Percentiles rank a stretch among this genome's conserved stretches.
These are phyloP conservation scores for Mortierella sp. DNA, from an alignment of 371 early-diverging fungal genomes.

Conservation along the genomic window DNA sequence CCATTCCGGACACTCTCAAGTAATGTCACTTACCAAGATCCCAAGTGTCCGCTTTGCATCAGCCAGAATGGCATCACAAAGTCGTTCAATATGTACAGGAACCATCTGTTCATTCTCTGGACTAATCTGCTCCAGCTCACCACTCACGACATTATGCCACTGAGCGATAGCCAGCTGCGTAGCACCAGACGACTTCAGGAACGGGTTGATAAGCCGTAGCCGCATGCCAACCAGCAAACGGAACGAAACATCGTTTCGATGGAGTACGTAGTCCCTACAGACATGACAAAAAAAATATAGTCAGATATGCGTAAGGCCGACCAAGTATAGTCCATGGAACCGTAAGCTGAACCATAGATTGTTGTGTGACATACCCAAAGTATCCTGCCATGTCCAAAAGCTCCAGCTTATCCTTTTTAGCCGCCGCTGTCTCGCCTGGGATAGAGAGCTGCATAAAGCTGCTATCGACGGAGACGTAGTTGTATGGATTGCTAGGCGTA, in stretches of 20 bases:
- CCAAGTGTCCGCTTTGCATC: slow-evolving; percentile 15
- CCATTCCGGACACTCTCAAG: neutral
- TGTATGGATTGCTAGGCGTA: slow-evolving; percentile 61
- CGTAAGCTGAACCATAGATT: neutral
- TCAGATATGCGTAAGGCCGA: neutral
- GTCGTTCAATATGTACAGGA: slow-evolving; percentile 54
- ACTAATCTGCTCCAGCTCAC: slow-evolving; percentile 63
- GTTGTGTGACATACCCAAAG: slow-evolving; percentile 12
- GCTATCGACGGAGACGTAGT: slow-evolving; percentile 62
- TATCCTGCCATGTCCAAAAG: slow-evolving; percentile 65
- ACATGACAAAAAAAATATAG: neutral
- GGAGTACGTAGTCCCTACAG: slow-evolving; percentile 64
- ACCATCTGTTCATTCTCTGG: slow-evolving; percentile 63
- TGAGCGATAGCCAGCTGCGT: slow-evolving; percentile 55
- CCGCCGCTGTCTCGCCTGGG: slow-evolving; percentile 56
- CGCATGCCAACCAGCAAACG: slow-evolving; percentile 62
- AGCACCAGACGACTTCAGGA: slow-evolving; percentile 52
- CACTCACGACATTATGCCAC: slow-evolving; percentile 69
- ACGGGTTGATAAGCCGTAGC: slow-evolving; percentile 54
- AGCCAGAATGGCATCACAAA: slow-evolving; percentile 37
- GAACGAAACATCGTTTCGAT: slow-evolving; percentile 63
- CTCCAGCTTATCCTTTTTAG: slow-evolving; percentile 57
- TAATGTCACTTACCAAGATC: slow-evolving; percentile 13
- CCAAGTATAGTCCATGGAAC: neutral
- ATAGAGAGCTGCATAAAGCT: slow-evolving; percentile 59